Evolutionary conservation across 2,329 filamentous ascomycete genomes (phyloP).

Genomic region (Helminthosporium solani): DNA sequence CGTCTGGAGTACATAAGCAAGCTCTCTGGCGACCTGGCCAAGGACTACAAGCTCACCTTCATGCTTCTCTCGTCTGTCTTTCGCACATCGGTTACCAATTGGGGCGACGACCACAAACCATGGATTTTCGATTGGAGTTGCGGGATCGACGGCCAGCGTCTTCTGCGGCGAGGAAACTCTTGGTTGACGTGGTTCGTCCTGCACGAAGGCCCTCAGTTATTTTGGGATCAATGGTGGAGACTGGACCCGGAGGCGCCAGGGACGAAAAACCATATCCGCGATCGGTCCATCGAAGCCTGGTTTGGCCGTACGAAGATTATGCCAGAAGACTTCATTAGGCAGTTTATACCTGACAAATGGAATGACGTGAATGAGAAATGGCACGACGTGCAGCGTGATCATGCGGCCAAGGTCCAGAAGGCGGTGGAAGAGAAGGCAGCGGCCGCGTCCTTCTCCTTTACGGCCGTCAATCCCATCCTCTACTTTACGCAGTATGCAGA

Average conservation of each 20-base stretch:
- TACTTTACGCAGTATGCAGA: constrained; percentile 29
- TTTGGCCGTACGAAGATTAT: constrained; percentile 13
- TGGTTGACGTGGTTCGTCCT: constrained; percentile 39
- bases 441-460: constrained; percentile 10
- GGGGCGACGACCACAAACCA: constrained; percentile 24
- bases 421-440: constrained; percentile 21
- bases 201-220: constrained; percentile 30
- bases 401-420: constrained; percentile 21
- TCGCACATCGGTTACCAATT: constrained; percentile 25
- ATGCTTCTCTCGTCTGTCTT: constrained; percentile 31
- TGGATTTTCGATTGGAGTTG: constrained; percentile 33
- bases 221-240: constrained; percentile 36
- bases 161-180: constrained; percentile 27
- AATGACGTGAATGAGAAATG: constrained; percentile 20
- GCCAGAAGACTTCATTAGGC: constrained; percentile 17
- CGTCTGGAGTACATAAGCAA: constrained; percentile 24
- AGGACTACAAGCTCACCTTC: constrained; percentile 35
- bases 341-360: constrained; percentile 18
- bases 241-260: constrained; percentile 10
- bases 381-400: constrained; percentile 20
- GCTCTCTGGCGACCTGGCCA: constrained; percentile 18
- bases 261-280: constrained; percentile 31
- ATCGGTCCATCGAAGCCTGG: constrained; percentile 25
- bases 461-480: constrained; percentile 17
- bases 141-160: constrained; percentile 27